A percentile compares a stretch with the other conserved stretches of the same genome.
Evolutionary conservation across 805 yeast species (phyloP).

Genomic region (Lipomyces sp.): DNA sequence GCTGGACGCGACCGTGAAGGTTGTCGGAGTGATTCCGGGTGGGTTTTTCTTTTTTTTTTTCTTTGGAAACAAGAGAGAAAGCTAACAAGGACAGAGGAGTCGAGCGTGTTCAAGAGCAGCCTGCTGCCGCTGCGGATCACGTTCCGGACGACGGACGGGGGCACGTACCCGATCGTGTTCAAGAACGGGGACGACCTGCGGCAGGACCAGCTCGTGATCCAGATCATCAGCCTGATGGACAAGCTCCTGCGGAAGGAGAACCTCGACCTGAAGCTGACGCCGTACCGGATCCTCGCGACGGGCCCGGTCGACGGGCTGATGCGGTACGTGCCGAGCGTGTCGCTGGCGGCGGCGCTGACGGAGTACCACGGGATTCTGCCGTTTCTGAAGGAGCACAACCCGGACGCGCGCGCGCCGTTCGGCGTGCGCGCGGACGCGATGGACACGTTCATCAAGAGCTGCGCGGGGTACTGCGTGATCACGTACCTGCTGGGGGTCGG

Average conservation of each 20-base stretch:
- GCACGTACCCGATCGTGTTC: slow-evolving; percentile 76
- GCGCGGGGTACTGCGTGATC: slow-evolving; percentile 94
- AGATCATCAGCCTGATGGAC: slow-evolving; percentile 88
- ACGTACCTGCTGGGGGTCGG: slow-evolving; percentile 95
- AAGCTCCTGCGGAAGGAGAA: slow-evolving; percentile 83
- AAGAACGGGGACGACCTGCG: slow-evolving; percentile 94
- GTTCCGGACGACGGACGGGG: slow-evolving; percentile 55
- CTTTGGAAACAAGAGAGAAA: too few species aligned
- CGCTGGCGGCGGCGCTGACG: slow-evolving; percentile 73
- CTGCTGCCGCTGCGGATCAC: slow-evolving; percentile 83
- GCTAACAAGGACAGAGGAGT: too few species aligned
- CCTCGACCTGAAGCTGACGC: slow-evolving; percentile 79
- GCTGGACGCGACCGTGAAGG: slow-evolving; percentile 70
- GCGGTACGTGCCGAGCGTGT: slow-evolving; percentile 90
- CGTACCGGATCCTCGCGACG: slow-evolving; percentile 86
- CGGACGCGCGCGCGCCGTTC: slow-evolving; percentile 43
- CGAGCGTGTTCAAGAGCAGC: slow-evolving; percentile 86
- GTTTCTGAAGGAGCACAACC: slow-evolving; percentile 64
- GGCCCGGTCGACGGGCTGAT: slow-evolving; percentile 89
- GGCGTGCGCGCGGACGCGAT: slow-evolving; percentile 61
- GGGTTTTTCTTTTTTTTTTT: too few species aligned
- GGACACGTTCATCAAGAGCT: slow-evolving; percentile 92
- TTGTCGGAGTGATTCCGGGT: slow-evolving; percentile 75
- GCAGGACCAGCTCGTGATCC: slow-evolving; percentile 96
- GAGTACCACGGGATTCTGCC: slow-evolving; percentile 73